Base-by-base conservation (phyloP, 2,329 filamentous ascomycete species). In the Arthrobotrys sphaeroides region DNA sequence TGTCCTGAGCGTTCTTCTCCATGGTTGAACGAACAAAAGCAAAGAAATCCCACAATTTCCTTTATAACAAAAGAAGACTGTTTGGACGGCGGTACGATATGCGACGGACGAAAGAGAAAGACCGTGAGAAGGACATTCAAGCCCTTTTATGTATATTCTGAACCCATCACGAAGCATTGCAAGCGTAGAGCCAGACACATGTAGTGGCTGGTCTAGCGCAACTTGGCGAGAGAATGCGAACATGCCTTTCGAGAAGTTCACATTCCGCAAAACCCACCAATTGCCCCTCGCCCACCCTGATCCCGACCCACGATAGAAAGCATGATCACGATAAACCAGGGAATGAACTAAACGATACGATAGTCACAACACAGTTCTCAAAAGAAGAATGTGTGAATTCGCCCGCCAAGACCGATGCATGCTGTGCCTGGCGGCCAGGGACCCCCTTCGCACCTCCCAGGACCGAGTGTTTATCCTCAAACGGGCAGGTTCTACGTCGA, bases 361-460 rank as follows among this genome's bases (percentile, higher is more conserved):
- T 75, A 57, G 13, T 75, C 57, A 45, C 72, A 69, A 68, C 64
- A 69, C 64, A 45, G 10, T 36, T 60, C 43, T 69, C 62, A 20
- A 75, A 75, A 69, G 68, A 42, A 69, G 72, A 67, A 75, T 75
- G 72, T 75, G 72, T 43, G 33, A 75, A 65, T 49, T 18, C 38
- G n/a, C 16, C n/a, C 18, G 72, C 72, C 72, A 69, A 75, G 72
- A 26, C 20, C 31, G 31, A 49, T 26, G 12, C n/a, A 69, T 33
- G 55, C 49, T 60, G 72, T 64, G 72, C 72, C 72, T 75, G 72
- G n/a, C n/a, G n/a, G 64, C 42, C 38, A 57, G 10, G n/a, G n/a
- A n/a, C 42, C 36, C 18, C 28, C 10, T 65, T 43, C 38, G 18
- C 47, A 75, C 72, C 72, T 69, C 38, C 64, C 40, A 57, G 45